These are phyloP conservation scores for Suillus fuscotomentosus DNA, from an alignment of 768 basidiomycete species.

Conservation along the genomic window DNA sequence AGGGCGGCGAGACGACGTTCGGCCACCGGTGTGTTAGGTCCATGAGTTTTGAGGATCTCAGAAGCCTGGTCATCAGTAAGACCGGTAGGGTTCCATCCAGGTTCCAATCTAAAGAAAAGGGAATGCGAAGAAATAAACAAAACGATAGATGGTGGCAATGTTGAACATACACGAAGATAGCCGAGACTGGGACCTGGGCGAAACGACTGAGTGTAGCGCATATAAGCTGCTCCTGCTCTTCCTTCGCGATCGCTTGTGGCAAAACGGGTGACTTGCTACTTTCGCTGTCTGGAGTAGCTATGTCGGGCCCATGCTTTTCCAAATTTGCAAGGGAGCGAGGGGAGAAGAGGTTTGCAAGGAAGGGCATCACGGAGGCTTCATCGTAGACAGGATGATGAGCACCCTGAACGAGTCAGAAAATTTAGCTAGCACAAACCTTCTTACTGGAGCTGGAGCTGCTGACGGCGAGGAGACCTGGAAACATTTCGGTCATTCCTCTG, in stretches of 20 bases:
- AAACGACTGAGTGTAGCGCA: slow-evolving; percentile 22
- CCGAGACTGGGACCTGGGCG: slow-evolving; percentile 21
- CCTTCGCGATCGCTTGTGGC: neutral
- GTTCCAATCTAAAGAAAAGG: slow-evolving; percentile 19
- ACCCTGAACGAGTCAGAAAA: neutral
- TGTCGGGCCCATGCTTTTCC: neutral
- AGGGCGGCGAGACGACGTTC: slow-evolving; percentile 31
- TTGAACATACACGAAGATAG: slow-evolving; percentile 23
- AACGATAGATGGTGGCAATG: neutral
- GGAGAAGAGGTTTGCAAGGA: neutral
- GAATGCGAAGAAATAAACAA: neutral
- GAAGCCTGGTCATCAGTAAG: slow-evolving; percentile 20
- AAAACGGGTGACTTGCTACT: neutral
- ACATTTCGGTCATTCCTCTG: neutral
- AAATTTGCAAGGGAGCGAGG: neutral
- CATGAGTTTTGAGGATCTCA: slow-evolving; percentile 20
- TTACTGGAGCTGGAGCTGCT: neutral
- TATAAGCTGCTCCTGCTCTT: neutral
- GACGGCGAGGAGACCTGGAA: neutral
- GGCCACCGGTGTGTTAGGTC: slow-evolving; percentile 26
- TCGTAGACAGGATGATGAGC: neutral
- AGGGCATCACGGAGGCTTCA: slow-evolving; percentile 3
- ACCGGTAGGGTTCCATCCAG: slow-evolving; percentile 24
- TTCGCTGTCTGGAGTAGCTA: neutral
- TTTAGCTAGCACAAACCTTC: neutral